Conservation (phyloP, 2,329 filamentous ascomycete species). For the Neoascochyta sp. region DNA sequence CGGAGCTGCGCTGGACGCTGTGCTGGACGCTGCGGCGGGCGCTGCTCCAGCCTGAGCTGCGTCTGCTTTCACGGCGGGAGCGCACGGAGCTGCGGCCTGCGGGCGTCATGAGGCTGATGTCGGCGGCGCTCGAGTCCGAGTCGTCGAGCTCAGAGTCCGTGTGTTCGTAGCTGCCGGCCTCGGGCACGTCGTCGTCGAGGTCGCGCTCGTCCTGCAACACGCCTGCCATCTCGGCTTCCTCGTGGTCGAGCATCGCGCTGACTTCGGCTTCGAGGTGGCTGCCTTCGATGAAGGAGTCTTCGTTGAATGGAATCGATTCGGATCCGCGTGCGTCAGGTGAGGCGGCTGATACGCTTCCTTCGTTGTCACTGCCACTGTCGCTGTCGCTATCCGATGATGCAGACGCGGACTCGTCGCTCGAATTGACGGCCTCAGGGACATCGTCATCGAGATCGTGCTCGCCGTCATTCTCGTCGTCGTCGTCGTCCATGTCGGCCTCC, state of each 20-base stretch:
- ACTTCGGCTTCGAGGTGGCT: conserved; percentile 40
- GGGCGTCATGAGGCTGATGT: conserved; percentile 7
- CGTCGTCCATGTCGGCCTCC: conserved; percentile 31
- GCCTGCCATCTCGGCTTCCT: conserved; percentile 48
- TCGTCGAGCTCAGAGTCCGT: conserved; percentile 53
- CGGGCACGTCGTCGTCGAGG: conserved; percentile 51
- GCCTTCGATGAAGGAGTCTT: conserved; percentile 48
- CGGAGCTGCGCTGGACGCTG: conserved; percentile 12
- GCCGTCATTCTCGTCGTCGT: conserved; percentile 14
- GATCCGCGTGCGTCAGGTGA: conserved; percentile 46
- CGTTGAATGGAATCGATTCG: conserved; percentile 49
- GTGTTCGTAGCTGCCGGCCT: conserved; percentile 53
- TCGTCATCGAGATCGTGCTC: conserved; percentile 43
- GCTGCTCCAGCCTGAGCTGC: conserved; percentile 20
- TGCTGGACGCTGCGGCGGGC: conserved; percentile 16
- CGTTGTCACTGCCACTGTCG: conserved; percentile 35
- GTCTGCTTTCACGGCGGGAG: conserved; percentile 12
- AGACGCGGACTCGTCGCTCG: conserved; percentile 39
- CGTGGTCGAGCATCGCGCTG: conserved; percentile 40
- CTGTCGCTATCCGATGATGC: conserved; percentile 19
- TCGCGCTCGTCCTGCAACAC: conserved; percentile 48
- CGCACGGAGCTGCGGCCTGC: conserved; percentile 19
- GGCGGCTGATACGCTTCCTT: conserved; percentile 7
- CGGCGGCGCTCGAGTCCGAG: conserved; percentile 24
- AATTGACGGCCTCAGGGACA: conserved; percentile 35